Evolutionary conservation across 768 basidiomycete species (phyloP), one percentile per base, ranked within the genome.

Genomic region (Tricholoma bakamatsutake): DNA sequence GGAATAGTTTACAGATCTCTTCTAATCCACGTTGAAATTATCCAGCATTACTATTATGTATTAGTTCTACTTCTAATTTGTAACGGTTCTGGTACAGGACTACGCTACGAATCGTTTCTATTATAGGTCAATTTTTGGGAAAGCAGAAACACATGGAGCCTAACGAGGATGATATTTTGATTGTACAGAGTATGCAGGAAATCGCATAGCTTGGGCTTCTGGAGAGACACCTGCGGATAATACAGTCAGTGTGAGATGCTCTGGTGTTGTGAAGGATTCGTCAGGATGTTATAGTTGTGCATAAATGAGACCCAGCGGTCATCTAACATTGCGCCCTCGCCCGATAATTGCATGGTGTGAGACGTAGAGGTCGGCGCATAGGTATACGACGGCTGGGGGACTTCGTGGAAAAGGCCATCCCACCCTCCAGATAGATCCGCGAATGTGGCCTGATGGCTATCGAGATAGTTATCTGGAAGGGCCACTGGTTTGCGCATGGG

Each of bases 231-330:
- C 21, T 24, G 21, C 21, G 21, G n/a, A 35, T 35, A 4, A 35
- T 12, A 12, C 12, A 35, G 12, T 11, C 37, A 39, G 37, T 5
- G n/a, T 39, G 21, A 10, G 13, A 11, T 10, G 21, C 24, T 21
- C 18, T 24, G 21, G 12, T 6, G 50, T 5, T 43, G 43, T 48
- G 43, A 46, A 33, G 61, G 57, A 18, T 59, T 37, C 7, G 55
- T 55, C 27, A 71, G 46, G 15, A 72, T 61, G 43, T 59, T 64
- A 52, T 70, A 68, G 56, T 67, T 65, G 37, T 72, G 63, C 69
- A 71, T 73, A 55, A 74, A 72, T n/a, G 71, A 71, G 5, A 67
- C 66, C 74, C 76, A 74, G 31, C 68, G 64, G 52, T 76, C 72
- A 55, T 77, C 70, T 59, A 71, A 40, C 62, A 68, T 67, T n/a